Conservation (phyloP, 2,329 filamentous ascomycete genomes). For the Colletotrichum cuscutae region DNA sequence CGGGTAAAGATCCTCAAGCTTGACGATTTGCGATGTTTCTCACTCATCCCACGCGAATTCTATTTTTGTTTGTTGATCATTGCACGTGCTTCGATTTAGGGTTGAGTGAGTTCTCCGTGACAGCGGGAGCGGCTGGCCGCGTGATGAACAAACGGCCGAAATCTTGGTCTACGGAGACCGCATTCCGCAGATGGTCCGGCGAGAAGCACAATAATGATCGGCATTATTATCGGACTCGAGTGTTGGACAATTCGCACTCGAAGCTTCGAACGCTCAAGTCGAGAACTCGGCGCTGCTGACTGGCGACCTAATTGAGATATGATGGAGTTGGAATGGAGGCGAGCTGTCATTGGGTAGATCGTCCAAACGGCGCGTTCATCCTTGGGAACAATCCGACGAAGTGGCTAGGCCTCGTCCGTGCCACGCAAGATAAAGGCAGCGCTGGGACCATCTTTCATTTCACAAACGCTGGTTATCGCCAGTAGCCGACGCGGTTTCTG, state of each 20-base stretch:
- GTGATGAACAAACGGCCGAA: neutral
- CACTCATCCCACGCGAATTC: neutral
- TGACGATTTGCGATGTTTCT: neutral
- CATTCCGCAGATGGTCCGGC: neutral
- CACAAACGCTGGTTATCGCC: conserved; percentile 1
- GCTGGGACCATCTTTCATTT: conserved; percentile 25
- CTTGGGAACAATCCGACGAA: conserved; percentile 11
- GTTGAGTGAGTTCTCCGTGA: neutral
- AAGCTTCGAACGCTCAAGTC: neutral
- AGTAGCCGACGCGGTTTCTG: neutral
- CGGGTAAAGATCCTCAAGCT: neutral
- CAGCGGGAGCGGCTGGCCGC: neutral
- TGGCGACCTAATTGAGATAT: neutral
- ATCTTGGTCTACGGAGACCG: too few species aligned
- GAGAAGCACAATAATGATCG: neutral
- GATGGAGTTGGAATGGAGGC: conserved; percentile 1
- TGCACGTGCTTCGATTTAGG: neutral
- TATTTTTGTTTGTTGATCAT: neutral
- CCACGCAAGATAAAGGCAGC: neutral
- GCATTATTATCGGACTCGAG: neutral
- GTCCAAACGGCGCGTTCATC: conserved; percentile 28
- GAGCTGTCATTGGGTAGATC: conserved; percentile 26
- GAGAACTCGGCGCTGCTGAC: neutral
- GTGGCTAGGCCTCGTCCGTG: conserved; percentile 27
- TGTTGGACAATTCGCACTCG: neutral